A percentile compares a stretch with the other conserved stretches of the same genome.
These are phyloP conservation scores for Aspergillus flavus DNA, from an alignment of 2,329 filamentous ascomycete species.

Conservation along the genomic window DNA sequence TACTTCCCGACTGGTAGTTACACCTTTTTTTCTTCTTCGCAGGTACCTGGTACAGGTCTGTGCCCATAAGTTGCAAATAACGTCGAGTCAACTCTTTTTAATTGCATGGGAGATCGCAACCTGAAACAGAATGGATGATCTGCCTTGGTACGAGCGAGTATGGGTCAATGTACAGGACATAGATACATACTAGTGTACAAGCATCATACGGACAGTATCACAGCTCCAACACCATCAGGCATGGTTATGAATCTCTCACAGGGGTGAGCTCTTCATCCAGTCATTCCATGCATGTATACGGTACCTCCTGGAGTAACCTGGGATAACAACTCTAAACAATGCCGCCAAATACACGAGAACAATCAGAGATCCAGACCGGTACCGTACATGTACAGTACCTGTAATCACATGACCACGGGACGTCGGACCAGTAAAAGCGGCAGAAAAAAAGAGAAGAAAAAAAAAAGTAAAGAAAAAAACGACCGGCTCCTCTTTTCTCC, in stretches of 20 bases:
- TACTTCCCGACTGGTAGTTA: background rate
- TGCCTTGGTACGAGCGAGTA: background rate
- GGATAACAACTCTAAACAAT: background rate
- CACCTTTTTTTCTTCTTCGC: no score
- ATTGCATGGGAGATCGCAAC: background rate
- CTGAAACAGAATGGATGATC: background rate
- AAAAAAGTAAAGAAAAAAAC: constrained; percentile 8
- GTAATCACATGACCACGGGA: background rate
- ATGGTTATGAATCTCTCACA: background rate
- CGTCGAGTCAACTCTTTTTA: background rate
- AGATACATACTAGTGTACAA: background rate
- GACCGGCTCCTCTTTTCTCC: constrained; percentile 22
- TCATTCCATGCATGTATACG: background rate
- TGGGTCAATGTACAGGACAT: background rate
- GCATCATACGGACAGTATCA: background rate
- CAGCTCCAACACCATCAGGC: background rate
- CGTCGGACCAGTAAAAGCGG: background rate
- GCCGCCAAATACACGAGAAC: background rate
- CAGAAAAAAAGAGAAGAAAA: constrained; percentile 18
- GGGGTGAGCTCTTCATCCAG: background rate
- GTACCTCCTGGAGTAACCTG: background rate
- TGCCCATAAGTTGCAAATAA: background rate
- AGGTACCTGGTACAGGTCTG: background rate
- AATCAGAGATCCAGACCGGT: background rate
- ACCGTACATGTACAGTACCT: background rate